Evolutionary conservation across 2,329 filamentous ascomycete genomes (phyloP).

Genomic region (Neurospora crassa): DNA sequence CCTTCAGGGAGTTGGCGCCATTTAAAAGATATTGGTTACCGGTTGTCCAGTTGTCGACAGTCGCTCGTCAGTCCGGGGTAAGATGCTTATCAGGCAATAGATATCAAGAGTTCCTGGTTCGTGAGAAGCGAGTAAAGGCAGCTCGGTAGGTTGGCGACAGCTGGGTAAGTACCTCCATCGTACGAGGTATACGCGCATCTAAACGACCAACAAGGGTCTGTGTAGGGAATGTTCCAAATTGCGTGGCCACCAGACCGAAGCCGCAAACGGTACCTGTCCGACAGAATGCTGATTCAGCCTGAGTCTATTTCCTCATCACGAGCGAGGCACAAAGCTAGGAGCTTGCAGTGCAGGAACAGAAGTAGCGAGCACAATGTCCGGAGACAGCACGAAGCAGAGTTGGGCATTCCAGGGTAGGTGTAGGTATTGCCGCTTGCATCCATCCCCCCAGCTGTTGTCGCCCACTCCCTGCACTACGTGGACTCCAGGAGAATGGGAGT

Average conservation of each 20-base stretch:
- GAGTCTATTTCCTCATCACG: background rate
- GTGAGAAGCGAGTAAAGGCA: background rate
- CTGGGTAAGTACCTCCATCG: background rate
- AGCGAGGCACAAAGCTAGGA: too few species aligned
- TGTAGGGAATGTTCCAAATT: background rate
- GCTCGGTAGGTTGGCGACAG: background rate
- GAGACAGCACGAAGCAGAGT: background rate
- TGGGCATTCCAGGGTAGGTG: background rate
- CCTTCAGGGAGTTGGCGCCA: background rate
- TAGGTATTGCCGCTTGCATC: background rate
- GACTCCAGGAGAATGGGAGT: background rate
- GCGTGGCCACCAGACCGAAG: background rate
- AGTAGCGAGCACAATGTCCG: background rate
- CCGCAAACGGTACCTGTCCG: background rate
- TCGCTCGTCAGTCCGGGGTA: background rate
- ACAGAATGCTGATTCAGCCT: background rate
- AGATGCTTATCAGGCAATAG: conserved; percentile 2
- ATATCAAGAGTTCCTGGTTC: background rate
- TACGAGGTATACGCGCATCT: background rate
- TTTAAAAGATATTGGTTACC: background rate
- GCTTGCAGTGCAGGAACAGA: background rate
- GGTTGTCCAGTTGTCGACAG: background rate
- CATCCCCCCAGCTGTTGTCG: background rate
- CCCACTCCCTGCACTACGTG: background rate
- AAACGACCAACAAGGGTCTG: background rate